Evolutionary conservation across 495 filamentous ascomycete species (phyloP).

Genomic region (Symbiotaphrina buchneri): DNA sequence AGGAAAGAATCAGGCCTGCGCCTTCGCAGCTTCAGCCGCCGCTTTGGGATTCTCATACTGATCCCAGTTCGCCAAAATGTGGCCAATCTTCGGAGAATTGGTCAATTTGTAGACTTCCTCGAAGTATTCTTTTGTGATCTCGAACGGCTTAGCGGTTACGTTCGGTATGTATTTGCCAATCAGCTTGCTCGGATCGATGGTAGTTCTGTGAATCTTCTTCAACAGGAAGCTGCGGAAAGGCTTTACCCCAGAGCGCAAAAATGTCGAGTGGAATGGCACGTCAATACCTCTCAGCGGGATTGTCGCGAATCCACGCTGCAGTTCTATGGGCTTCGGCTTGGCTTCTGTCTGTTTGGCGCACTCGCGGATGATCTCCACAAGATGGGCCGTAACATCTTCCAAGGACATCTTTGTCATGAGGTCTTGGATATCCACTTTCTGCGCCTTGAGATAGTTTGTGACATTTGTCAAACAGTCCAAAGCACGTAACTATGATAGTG

Average conservation of each 20-base stretch:
- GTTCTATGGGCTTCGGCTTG: slow-evolving; percentile 69
- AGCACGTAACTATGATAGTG: slow-evolving; percentile 36
- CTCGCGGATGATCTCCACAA: slow-evolving; percentile 66
- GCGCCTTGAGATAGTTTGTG: slow-evolving; percentile 80
- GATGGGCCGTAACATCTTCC: slow-evolving; percentile 62
- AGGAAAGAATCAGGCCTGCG: slow-evolving; percentile 4
- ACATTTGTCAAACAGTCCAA: slow-evolving; percentile 85
- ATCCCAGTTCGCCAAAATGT: slow-evolving; percentile 71
- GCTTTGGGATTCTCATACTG: slow-evolving; percentile 25
- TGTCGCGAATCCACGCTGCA: slow-evolving; percentile 88
- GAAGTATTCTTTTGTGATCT: slow-evolving; percentile 95
- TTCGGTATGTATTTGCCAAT: slow-evolving; percentile 98
- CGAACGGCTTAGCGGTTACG: slow-evolving; percentile 86
- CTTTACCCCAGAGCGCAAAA: slow-evolving; percentile 92
- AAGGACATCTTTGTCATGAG: slow-evolving; percentile 65
- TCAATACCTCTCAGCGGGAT: slow-evolving; percentile 95
- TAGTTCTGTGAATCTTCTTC: slow-evolving; percentile 98
- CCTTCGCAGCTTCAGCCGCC: slow-evolving; percentile 4
- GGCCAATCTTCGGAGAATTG: slow-evolving; percentile 76
- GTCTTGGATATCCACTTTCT: slow-evolving; percentile 89
- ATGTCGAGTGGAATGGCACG: slow-evolving; percentile 96
- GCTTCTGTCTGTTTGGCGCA: slow-evolving; percentile 66
- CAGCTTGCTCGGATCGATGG: slow-evolving; percentile 88
- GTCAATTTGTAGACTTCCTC: slow-evolving; percentile 92
- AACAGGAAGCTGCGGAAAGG: slow-evolving; percentile 91